A percentile compares a stretch with the other conserved stretches of the same genome.
These are phyloP conservation scores for Ceratobasidium sp. DNA, from an alignment of 1,284 basidiomycete genomes.

Conservation along the genomic window DNA sequence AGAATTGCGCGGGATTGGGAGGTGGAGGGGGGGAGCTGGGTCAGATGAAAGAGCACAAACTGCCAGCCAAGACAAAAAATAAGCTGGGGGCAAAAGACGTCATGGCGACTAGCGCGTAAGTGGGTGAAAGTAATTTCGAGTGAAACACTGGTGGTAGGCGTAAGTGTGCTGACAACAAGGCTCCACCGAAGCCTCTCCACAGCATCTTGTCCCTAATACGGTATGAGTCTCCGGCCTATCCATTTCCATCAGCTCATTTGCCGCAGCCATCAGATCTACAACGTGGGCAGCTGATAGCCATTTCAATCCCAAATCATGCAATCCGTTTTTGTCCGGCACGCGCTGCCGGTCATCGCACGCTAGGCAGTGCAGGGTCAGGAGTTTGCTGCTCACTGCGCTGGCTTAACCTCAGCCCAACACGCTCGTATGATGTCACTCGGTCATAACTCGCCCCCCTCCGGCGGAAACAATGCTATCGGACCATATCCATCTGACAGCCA, in stretches of 20 bases:
- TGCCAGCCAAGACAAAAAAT: not conserved
- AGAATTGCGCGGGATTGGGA: too few relatives aligned
- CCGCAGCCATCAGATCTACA: conserved; percentile 28
- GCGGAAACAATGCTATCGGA: conserved; percentile 22
- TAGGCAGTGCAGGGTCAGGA: conserved; percentile 13
- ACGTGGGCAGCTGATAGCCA: conserved; percentile 28
- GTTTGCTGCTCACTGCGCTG: conserved; percentile 9
- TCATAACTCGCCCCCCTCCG: not conserved
- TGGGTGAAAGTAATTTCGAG: conserved; percentile 10
- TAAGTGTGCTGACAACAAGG: conserved; percentile 13
- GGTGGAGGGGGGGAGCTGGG: too few relatives aligned
- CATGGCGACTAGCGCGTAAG: conserved; percentile 41
- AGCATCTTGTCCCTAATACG: conserved; percentile 1
- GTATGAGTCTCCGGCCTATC: too few relatives aligned
- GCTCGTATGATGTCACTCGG: conserved; percentile 8
- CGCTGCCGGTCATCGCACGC: conserved; percentile 7
- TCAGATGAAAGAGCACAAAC: too few relatives aligned
- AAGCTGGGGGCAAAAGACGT: conserved; percentile 19
- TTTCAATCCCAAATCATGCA: conserved; percentile 12
- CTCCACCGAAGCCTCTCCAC: conserved; percentile 9
- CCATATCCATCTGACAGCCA: conserved; percentile 10
- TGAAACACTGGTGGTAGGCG: conserved; percentile 28
- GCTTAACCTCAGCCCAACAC: not conserved
- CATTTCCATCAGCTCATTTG: conserved; percentile 12
- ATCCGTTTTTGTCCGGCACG: conserved; percentile 29